These are phyloP conservation scores for Sclerotinia trifoliorum DNA, from an alignment of 2,329 filamentous ascomycete species.

Conservation along the genomic window DNA sequence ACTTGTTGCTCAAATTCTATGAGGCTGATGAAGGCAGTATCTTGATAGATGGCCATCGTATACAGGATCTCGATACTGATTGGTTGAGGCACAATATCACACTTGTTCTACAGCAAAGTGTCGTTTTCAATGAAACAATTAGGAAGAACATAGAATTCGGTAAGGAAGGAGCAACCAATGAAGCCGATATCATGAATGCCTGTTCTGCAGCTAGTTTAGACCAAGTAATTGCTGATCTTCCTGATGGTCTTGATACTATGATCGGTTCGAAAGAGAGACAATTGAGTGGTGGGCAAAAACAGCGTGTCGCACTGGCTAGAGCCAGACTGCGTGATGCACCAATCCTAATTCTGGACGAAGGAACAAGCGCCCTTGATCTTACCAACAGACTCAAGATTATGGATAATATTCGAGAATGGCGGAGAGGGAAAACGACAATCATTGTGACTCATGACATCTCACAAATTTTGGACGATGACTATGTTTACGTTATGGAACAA, in stretches of 20 bases:
- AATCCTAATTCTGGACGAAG: slow-evolving; percentile 83
- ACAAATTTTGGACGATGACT: slow-evolving; percentile 71
- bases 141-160: slow-evolving; percentile 77
- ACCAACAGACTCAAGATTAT: slow-evolving; percentile 66
- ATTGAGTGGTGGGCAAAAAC: slow-evolving; percentile 82
- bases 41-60: slow-evolving; percentile 61
- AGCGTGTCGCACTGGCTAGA: slow-evolving; percentile 77
- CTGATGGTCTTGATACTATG: slow-evolving; percentile 67
- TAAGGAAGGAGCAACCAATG: slow-evolving; percentile 50
- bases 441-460: slow-evolving; percentile 88
- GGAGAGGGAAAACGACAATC: slow-evolving; percentile 79
- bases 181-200: slow-evolving; percentile 58
- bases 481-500: slow-evolving; percentile 74
- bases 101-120: slow-evolving; percentile 77
- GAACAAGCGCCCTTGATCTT: slow-evolving; percentile 83
- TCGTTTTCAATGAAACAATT: slow-evolving; percentile 79
- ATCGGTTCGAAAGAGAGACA: slow-evolving; percentile 68
- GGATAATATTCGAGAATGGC: slow-evolving; percentile 73
- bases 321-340: slow-evolving; percentile 74
- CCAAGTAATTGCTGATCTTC: slow-evolving; percentile 63
- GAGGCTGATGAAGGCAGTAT: slow-evolving; percentile 63
- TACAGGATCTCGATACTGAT: slow-evolving; percentile 59
- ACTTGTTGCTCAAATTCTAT: slow-evolving; percentile 78
- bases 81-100: slow-evolving; percentile 80
- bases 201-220: slow-evolving; percentile 68